These are phyloP conservation scores for Kingdonia uniflora DNA, from an alignment of 164 flowering plant genomes.

Conservation along the genomic window DNA sequence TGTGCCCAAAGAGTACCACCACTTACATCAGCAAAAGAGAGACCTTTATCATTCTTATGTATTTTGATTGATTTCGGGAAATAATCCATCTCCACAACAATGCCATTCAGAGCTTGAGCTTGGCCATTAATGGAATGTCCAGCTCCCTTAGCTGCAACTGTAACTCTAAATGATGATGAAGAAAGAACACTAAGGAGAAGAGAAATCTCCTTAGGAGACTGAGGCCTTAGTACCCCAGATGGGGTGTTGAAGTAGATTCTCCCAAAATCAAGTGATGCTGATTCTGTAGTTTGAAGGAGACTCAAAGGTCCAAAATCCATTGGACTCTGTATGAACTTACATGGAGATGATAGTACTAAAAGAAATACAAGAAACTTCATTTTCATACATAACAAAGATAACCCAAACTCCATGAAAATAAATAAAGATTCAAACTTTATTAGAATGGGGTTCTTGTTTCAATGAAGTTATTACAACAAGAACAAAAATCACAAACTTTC, in stretches of 20 bases:
- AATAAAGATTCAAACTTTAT: neutral
- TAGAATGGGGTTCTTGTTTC: too few species aligned
- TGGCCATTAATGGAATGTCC: slow-evolving; percentile 37
- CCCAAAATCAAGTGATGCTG: slow-evolving; percentile 24
- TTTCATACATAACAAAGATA: slow-evolving; percentile 16
- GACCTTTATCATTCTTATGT: slow-evolving; percentile 10
- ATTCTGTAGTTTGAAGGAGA: slow-evolving; percentile 16
- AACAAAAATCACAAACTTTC: too few species aligned
- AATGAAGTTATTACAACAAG: too few species aligned
- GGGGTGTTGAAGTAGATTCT: slow-evolving; percentile 24
- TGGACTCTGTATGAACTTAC: slow-evolving; percentile 27
- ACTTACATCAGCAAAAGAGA: slow-evolving; percentile 32
- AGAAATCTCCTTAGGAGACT: slow-evolving; percentile 23
- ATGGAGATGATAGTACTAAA: slow-evolving; percentile 19
- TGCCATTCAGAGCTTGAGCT: slow-evolving; percentile 30
- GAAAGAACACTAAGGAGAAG: slow-evolving; percentile 17
- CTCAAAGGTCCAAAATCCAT: slow-evolving; percentile 24
- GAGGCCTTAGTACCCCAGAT: slow-evolving; percentile 22
- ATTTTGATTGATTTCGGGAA: slow-evolving; percentile 20
- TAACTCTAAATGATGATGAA: slow-evolving; percentile 18
- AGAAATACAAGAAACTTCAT: slow-evolving; percentile 18
- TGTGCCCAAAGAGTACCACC: slow-evolving; percentile 37
- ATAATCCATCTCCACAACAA: slow-evolving; percentile 30
- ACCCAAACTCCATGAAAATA: slow-evolving; percentile 17
- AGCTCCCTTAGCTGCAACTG: slow-evolving; percentile 31